Evolutionary conservation across 2,329 filamentous ascomycete genomes (phyloP), one percentile per base, ranked within the genome.

Genomic region (Alternaria hordeiaustralica): DNA sequence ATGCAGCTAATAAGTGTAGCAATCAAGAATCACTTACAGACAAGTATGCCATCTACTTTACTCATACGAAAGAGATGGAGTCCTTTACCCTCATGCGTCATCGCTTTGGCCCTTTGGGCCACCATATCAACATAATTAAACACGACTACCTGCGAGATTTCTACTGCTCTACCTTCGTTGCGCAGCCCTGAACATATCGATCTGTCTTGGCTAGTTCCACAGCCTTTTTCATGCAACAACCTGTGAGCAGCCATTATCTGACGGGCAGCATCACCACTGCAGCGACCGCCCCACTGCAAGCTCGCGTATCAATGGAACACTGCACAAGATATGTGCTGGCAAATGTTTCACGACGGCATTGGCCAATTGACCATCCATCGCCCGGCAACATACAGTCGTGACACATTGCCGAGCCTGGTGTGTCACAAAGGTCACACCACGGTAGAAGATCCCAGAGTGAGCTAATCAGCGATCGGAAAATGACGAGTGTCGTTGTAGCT

Each of bases 281-380:
- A 58, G 46, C 30, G n/a, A 49, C 50, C 43, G 49, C 43, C 55
- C 44, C 41, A 44, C 46, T 33, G 33, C 43, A 33, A 56, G 10
- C 44, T 58, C 25, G 51, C 23, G 23, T 55, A 47, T 45, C 20
- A 55, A 64, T 61, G 23, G 26, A 30, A 15, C 44, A 64, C 44
- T 25, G 18, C 53, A 25, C 50, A 44, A 51, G 26, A 28, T 58
- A 50, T 73, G 69, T 60, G 70, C 58, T 74, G 71, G 69, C 70
- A 73, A 53, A 58, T 68, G 72, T 76, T 68, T 56, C 72, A 76
- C 73, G 9, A 58, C 57, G 25, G 47, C 33, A 58, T 49, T 58
- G 47, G 43, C 25, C 44, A n/a, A 53, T 30, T 50, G 57, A 64
- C 59, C 64, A 61, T 60, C 55, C 63, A 68, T 70, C 58, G 66